Conservation (phyloP, 1,284 basidiomycete species). For the Termitomyces sp. region DNA sequence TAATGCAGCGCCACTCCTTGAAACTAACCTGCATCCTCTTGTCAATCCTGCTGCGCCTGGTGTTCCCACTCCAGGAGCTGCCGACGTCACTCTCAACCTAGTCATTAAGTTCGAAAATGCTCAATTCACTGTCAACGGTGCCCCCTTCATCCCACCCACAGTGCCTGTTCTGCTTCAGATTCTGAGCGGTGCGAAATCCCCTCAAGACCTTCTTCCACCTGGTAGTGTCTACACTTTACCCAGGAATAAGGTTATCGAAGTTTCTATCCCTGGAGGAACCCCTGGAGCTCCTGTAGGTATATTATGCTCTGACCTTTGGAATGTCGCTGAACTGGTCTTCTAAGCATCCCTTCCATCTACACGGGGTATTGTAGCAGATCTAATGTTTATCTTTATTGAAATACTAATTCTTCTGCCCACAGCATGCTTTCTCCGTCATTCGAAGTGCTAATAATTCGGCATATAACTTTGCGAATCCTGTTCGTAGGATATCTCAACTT, state of each 20-base stretch:
- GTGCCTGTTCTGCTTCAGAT: slow-evolving; percentile 48
- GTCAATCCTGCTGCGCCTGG: slow-evolving; percentile 37
- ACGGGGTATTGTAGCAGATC: slow-evolving; percentile 30
- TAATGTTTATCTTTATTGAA: neutral
- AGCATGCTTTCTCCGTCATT: slow-evolving; percentile 40
- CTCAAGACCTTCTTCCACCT: slow-evolving; percentile 39
- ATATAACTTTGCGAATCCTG: slow-evolving; percentile 40
- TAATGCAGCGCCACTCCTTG: slow-evolving; percentile 28
- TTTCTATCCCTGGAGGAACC: slow-evolving; percentile 33
- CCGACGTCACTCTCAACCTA: slow-evolving; percentile 36
- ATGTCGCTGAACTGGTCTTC: neutral
- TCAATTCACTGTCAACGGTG: slow-evolving; percentile 33
- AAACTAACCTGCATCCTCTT: slow-evolving; percentile 36
- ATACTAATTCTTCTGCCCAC: neutral
- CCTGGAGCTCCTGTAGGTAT: slow-evolving; percentile 27
- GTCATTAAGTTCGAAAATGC: slow-evolving; percentile 23
- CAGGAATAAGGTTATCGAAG: slow-evolving; percentile 41
- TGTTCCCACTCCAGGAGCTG: slow-evolving; percentile 27
- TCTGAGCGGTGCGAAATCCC: slow-evolving; percentile 40
- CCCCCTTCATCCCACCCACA: slow-evolving; percentile 33
- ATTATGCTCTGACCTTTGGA: neutral
- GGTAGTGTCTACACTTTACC: slow-evolving; percentile 43
- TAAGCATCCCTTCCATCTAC: slow-evolving; percentile 40
- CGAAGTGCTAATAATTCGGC: slow-evolving; percentile 31
- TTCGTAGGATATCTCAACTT: slow-evolving; percentile 5